A percentile compares a stretch with the other conserved stretches of the same genome.
phyloP scores from a whole-genome alignment of 2,329 filamentous ascomycete genomes.

The Calonectria honghensis region DNA sequence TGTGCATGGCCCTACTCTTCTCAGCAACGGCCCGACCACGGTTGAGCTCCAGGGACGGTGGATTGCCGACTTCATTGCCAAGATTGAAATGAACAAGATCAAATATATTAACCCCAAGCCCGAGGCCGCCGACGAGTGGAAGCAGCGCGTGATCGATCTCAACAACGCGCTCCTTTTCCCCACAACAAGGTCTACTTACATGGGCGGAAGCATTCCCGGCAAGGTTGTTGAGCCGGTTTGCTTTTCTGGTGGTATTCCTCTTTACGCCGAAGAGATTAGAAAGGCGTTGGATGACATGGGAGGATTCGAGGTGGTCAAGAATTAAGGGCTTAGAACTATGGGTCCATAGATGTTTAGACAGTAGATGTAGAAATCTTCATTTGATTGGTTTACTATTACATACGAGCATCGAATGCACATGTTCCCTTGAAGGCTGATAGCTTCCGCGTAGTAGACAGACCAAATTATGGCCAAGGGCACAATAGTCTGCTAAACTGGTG shows the following conservation, averaged over 20 bases:
- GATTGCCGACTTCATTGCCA: slow-evolving; percentile 70
- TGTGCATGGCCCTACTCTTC: slow-evolving; percentile 72
- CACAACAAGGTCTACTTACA: slow-evolving; percentile 70
- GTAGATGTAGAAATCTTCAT: neutral
- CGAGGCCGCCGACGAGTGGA: slow-evolving; percentile 70
- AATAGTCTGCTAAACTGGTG: neutral
- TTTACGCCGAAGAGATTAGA: slow-evolving; percentile 56
- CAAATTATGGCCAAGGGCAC: neutral
- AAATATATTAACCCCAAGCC: slow-evolving; percentile 70
- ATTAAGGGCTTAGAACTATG: neutral
- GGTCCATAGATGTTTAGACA: neutral
- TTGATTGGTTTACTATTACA: neutral
- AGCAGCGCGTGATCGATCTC: slow-evolving; percentile 66
- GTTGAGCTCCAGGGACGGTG: slow-evolving; percentile 75
- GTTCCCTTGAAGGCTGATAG: neutral
- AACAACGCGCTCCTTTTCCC: slow-evolving; percentile 69
- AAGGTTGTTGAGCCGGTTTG: slow-evolving; percentile 72
- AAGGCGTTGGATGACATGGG: slow-evolving; percentile 46
- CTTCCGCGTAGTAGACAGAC: neutral
- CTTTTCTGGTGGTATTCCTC: slow-evolving; percentile 65
- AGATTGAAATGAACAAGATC: slow-evolving; percentile 67
- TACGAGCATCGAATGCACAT: neutral
- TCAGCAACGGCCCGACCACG: slow-evolving; percentile 73
- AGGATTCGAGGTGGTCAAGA: slow-evolving; percentile 50
- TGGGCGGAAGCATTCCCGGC: slow-evolving; percentile 73